Percentiles rank a stretch among this genome's conserved stretches.
phyloP scores from a whole-genome alignment of 495 filamentous ascomycete genomes.

The Talaromyces stipitatus region DNA sequence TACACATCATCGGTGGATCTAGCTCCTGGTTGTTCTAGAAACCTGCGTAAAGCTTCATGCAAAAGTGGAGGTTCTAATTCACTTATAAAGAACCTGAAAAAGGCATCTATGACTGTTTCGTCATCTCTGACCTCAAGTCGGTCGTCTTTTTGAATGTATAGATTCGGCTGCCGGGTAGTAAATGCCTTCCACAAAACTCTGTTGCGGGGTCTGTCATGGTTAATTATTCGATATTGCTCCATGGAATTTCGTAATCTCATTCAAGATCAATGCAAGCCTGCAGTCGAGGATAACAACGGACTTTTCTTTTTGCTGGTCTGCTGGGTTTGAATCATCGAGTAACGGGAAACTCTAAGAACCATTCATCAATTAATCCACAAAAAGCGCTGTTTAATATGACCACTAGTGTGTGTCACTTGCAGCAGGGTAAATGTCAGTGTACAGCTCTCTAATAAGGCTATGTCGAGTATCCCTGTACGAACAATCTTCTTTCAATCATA shows the following conservation, averaged over 20 bases:
- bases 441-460: too few relatives aligned
- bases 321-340: too few relatives aligned
- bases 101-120: slow-evolving; percentile 10
- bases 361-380: too few relatives aligned
- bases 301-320: too few relatives aligned
- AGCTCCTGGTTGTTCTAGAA: slow-evolving; percentile 10
- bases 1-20: slow-evolving; percentile 7
- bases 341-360: too few relatives aligned
- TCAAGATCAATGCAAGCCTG: too few relatives aligned
- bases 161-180: slow-evolving; percentile 9
- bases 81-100: slow-evolving; percentile 9
- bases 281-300: too few relatives aligned
- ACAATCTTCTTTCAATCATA: too few relatives aligned
- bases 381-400: too few relatives aligned
- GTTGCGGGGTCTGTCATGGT: neutral
- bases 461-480: too few relatives aligned
- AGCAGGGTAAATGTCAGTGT: too few relatives aligned
- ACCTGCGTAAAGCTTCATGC: slow-evolving; percentile 9
- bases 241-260: neutral
- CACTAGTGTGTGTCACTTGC: too few relatives aligned
- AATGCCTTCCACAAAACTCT: slow-evolving; percentile 1
- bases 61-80: slow-evolving; percentile 9
- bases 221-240: neutral
- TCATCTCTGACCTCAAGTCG: slow-evolving; percentile 6
- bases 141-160: slow-evolving; percentile 10